Conservation (phyloP, 2,329 filamentous ascomycete species). For the Capronia americana region DNA sequence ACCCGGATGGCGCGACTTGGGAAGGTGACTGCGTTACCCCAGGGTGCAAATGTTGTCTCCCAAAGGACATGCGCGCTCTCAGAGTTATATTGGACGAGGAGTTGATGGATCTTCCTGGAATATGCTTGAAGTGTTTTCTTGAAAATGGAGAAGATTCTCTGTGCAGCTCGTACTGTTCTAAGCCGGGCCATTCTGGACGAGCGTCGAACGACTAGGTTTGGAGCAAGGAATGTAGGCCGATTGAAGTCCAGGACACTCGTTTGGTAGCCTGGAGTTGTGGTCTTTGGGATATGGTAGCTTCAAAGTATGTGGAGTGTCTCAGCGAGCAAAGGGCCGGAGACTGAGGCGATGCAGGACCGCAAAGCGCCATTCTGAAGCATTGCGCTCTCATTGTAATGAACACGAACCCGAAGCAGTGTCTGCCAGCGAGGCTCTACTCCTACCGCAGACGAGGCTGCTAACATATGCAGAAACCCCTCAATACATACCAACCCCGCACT, state of each 20-base stretch:
- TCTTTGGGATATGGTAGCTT: not conserved
- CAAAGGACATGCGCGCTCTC: not conserved
- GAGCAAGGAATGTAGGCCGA: not conserved
- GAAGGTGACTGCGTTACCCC: too few species aligned
- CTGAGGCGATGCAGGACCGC: not conserved
- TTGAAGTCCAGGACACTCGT: not conserved
- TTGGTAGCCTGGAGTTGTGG: too few species aligned
- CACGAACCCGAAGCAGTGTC: not conserved
- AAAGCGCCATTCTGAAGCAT: not conserved
- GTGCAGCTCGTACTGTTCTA: not conserved
- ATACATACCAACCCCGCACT: not conserved
- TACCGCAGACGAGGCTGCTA: not conserved
- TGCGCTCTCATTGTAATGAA: not conserved
- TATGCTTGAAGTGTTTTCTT: constrained; percentile 1
- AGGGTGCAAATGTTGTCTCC: too few species aligned
- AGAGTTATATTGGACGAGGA: not conserved
- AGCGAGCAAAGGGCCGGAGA: not conserved
- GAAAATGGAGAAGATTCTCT: not conserved
- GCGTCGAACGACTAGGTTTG: not conserved
- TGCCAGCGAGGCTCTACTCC: not conserved
- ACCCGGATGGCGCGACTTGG: too few species aligned
- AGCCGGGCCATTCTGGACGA: not conserved
- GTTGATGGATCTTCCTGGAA: not conserved
- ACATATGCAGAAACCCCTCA: not conserved
- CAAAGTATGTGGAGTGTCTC: not conserved